Conservation (phyloP, 306 rosid species). For the Malus asiatica region DNA sequence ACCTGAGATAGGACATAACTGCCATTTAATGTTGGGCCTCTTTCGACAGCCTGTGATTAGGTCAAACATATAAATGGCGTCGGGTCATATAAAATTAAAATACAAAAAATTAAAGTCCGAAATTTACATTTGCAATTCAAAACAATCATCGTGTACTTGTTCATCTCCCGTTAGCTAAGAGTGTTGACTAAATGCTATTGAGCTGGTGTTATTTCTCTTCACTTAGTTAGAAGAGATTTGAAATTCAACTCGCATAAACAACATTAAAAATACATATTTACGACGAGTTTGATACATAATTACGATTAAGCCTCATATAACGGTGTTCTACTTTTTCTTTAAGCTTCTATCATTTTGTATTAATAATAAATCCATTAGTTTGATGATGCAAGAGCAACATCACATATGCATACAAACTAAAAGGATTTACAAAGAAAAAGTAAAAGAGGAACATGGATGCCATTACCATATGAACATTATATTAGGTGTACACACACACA, state of each 20-base stretch:
- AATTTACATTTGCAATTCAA: not conserved
- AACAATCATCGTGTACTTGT: not conserved
- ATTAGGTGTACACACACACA: too few relatives aligned
- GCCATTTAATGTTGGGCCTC: slow-evolving; percentile 41
- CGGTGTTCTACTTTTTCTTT: not conserved
- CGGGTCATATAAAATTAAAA: not conserved
- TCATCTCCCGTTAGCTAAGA: too few relatives aligned
- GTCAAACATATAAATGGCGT: slow-evolving; percentile 39
- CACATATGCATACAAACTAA: not conserved
- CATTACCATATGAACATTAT: not conserved
- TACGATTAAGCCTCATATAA: not conserved
- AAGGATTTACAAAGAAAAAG: not conserved
- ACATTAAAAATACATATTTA: too few relatives aligned
- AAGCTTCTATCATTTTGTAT: not conserved
- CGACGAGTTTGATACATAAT: too few relatives aligned
- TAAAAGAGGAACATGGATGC: slow-evolving; percentile 8
- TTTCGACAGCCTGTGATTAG: slow-evolving; percentile 55
- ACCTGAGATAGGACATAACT: slow-evolving; percentile 32
- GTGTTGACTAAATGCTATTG: too few relatives aligned
- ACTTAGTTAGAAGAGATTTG: too few relatives aligned
- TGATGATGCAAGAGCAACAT: not conserved
- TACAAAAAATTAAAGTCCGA: too few relatives aligned
- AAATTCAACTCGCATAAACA: too few relatives aligned
- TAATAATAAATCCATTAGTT: not conserved
- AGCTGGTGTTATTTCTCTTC: too few relatives aligned